Base-by-base conservation (phyloP, 768 basidiomycete species). In the Calocybe indica region DNA sequence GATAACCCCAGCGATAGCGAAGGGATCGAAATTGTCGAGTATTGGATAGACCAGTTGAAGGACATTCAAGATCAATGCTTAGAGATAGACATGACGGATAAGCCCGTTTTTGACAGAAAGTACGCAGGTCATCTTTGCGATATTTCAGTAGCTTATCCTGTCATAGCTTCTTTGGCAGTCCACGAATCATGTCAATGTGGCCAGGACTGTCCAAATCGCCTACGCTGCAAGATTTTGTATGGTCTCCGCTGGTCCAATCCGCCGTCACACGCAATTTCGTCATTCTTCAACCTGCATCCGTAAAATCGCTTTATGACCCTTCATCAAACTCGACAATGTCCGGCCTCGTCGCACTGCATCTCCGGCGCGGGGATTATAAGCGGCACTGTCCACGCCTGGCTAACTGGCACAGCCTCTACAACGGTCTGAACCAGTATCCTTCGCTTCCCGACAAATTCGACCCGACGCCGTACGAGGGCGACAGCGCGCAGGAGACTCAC, bases 201-300 rank as follows among this genome's bases (percentile, higher is more conserved):
- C 64, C 64, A 4, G 58, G 70, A 5, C 59, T 81, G 3, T 70
- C 72, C 7, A 49, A 57, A 1, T 79, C 79, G 31, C 74, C 80
- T 0, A 68, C 75, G 5, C 58, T 86, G 6, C 72, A 67, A 5
- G 52, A 74, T 32, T 82, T 80, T 58, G 65, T 69, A 12, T 85
- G 82, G 82, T 86, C 86, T 0, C 70, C 80, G 0, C 72, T 85
- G 3, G 66, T 86, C 48, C 63, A 78, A 40, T 58, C 59, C 34
- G 78, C 76, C 28, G 63, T 85, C 37, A 65, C 69, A 7, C 75
- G 76, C 49, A 78, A 74, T 54, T 72, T 75, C 46, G 62, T 62
- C 12, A 54, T 67, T n/a, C 58, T 76, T 22, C 72, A 68, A 12
- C 66, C 68, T 6, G 55, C 55, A 29, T 59, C 64, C 12, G 60